Evolutionary conservation across 352 stramenopile genomes (phyloP).

Genomic region (Phytophthora pistaciae): DNA sequence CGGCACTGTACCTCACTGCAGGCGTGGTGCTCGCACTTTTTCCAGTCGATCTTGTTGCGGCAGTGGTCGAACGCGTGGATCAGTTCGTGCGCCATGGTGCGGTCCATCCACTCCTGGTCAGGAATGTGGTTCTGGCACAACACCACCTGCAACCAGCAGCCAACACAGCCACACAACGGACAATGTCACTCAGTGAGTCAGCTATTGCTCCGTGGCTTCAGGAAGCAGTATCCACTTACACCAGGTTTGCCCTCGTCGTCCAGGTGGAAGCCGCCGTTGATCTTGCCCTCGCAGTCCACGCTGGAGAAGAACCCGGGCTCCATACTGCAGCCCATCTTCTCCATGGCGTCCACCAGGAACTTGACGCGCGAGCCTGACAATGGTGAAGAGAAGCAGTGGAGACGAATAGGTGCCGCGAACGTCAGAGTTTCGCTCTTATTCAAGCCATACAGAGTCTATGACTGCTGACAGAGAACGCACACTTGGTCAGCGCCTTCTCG

Average conservation of each 20-base stretch:
- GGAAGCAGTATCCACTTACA: conserved; percentile 33
- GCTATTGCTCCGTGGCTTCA: background rate
- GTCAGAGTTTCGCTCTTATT: background rate
- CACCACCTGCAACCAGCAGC: conserved; percentile 55
- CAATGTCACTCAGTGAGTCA: background rate
- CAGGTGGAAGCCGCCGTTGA: conserved; percentile 89
- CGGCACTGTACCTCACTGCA: conserved; percentile 85
- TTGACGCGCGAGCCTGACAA: conserved; percentile 74
- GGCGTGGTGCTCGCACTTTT: conserved; percentile 93
- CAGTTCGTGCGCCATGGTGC: conserved; percentile 93
- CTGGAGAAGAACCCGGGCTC: conserved; percentile 80
- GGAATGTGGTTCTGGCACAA: conserved; percentile 93
- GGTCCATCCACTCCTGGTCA: conserved; percentile 93
- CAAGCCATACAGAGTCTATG: background rate
- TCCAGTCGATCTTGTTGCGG: conserved; percentile 93
- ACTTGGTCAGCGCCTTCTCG: conserved; percentile 73
- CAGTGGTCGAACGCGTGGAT: conserved; percentile 96
- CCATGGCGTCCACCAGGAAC: conserved; percentile 87
- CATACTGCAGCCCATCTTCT: conserved; percentile 89
- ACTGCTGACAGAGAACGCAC: conserved; percentile 39
- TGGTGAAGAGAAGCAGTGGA: background rate
- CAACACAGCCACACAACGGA: background rate
- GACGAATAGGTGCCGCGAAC: background rate
- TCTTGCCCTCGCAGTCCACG: conserved; percentile 84
- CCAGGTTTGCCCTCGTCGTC: conserved; percentile 78